These are phyloP conservation scores for Coleophoma crateriformis DNA, from an alignment of 2,329 filamentous ascomycete genomes.

Conservation along the genomic window DNA sequence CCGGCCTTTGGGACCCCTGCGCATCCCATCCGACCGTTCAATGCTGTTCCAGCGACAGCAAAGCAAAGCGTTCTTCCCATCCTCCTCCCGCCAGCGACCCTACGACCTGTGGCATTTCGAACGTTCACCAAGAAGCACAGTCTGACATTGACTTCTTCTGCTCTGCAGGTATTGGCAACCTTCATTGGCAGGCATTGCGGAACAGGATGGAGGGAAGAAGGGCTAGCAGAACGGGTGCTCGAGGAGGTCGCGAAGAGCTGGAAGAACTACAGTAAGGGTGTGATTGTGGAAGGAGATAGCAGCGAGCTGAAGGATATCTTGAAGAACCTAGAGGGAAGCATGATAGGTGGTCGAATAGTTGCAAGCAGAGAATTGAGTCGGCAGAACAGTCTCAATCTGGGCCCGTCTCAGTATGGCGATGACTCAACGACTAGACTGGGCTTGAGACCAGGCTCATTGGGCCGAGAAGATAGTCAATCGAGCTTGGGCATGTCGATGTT, in stretches of 20 bases:
- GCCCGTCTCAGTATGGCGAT: constrained; percentile 44
- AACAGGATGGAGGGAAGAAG: constrained; percentile 93
- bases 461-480: constrained; percentile 55
- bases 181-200: constrained; percentile 95
- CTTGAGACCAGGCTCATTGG: constrained; percentile 39
- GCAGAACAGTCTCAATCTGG: constrained; percentile 61
- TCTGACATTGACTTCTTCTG: constrained; percentile 82
- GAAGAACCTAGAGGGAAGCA: constrained; percentile 77
- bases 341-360: constrained; percentile 75
- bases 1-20: constrained; percentile 85
- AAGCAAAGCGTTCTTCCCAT: constrained; percentile 68
- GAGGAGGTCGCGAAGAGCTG: constrained; percentile 88
- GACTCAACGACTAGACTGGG: constrained; percentile 50
- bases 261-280: constrained; percentile 84
- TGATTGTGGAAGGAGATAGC: constrained; percentile 82
- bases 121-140: constrained; percentile 98
- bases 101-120: constrained; percentile 87
- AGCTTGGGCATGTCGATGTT: constrained; percentile 59
- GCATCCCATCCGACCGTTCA: constrained; percentile 67
- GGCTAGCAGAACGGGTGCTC: constrained; percentile 83
- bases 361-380: constrained; percentile 49
- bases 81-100: constrained; percentile 76
- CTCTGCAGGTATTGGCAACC: constrained; percentile 74
- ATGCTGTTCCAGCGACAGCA: constrained; percentile 11
- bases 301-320: constrained; percentile 76